Evolutionary conservation across 345 rosid genomes (phyloP).

Genomic region (Murraya paniculata): DNA sequence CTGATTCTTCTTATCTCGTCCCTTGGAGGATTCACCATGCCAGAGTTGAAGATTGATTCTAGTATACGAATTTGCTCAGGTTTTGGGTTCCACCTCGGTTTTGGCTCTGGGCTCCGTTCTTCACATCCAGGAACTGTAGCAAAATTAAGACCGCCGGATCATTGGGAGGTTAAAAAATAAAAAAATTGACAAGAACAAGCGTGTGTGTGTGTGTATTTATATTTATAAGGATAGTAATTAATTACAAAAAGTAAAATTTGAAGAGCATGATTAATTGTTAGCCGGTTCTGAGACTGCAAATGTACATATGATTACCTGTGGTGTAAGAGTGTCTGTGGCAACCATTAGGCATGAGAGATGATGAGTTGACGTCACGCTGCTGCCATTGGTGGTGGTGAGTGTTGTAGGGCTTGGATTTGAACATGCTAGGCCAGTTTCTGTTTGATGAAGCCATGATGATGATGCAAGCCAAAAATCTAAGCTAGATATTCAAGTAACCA

Average conservation of each 20-base stretch:
- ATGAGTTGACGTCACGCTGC: slow-evolving; percentile 83
- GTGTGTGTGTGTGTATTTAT: too few relatives aligned
- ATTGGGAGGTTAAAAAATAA: too few relatives aligned
- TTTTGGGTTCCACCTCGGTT: slow-evolving; percentile 98
- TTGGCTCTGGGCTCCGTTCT: slow-evolving; percentile 93
- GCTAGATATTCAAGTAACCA: slow-evolving; percentile 17
- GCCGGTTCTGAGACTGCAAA: background rate
- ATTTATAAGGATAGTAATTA: background rate
- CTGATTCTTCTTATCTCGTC: slow-evolving; percentile 93
- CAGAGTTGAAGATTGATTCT: slow-evolving; percentile 95
- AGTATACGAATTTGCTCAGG: slow-evolving; percentile 97
- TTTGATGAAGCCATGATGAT: slow-evolving; percentile 90
- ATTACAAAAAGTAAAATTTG: background rate
- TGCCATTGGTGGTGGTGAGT: slow-evolving; percentile 67
- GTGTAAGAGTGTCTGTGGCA: slow-evolving; percentile 60
- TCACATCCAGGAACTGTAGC: slow-evolving; percentile 54
- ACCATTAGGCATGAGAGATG: slow-evolving; percentile 50
- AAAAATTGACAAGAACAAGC: background rate
- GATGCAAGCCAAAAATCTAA: slow-evolving; percentile 7
- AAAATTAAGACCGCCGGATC: background rate
- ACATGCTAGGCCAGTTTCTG: slow-evolving; percentile 99
- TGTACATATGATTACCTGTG: slow-evolving; percentile 42
- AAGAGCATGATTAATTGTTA: background rate
- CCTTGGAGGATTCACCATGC: slow-evolving; percentile 98
- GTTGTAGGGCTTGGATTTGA: slow-evolving; percentile 87